phyloP scores from a whole-genome alignment of 352 stramenopile genomes.

The Phytopythium aichiense region DNA sequence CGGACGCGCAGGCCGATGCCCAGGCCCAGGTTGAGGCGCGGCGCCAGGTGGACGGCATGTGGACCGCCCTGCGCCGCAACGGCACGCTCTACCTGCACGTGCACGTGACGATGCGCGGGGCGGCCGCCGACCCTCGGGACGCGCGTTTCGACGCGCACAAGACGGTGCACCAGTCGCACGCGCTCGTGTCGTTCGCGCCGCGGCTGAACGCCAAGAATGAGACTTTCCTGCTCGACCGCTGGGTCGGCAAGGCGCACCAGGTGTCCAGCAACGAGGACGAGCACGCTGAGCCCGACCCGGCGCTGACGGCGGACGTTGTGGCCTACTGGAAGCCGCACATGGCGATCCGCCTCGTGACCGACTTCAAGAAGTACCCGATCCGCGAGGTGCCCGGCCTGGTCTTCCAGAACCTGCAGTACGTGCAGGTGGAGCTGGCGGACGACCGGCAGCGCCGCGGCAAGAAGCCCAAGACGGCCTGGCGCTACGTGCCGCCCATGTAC shows the following conservation, averaged over 20 bases:
- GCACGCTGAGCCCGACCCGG: constrained; percentile 14
- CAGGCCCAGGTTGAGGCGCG: not conserved
- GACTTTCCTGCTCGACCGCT: constrained; percentile 39
- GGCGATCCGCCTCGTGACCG: constrained; percentile 66
- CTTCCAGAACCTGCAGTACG: constrained; percentile 64
- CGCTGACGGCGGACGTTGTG: constrained; percentile 32
- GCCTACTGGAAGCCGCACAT: constrained; percentile 78
- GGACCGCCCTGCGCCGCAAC: constrained; percentile 43
- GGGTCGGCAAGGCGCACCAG: constrained; percentile 14
- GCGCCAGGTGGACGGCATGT: constrained; percentile 17
- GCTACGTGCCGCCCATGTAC: constrained; percentile 75
- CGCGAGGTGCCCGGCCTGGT: constrained; percentile 64
- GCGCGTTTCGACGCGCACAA: constrained; percentile 44
- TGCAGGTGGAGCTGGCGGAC: constrained; percentile 34
- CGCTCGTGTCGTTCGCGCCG: constrained; percentile 48
- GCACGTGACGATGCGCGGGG: constrained; percentile 55
- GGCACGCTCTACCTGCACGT: constrained; percentile 66
- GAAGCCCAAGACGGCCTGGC: constrained; percentile 30
- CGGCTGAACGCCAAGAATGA: constrained; percentile 61
- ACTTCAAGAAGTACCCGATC: constrained; percentile 66
- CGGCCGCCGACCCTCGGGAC: constrained; percentile 37
- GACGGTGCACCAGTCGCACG: constrained; percentile 66
- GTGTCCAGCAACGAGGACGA: constrained; percentile 9
- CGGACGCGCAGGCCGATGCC: not conserved
- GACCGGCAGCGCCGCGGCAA: constrained; percentile 6